Evolutionary conservation across 1,284 basidiomycete genomes (phyloP), one percentile per base, ranked within the genome.

Genomic region (Tilletiaria anomala): DNA sequence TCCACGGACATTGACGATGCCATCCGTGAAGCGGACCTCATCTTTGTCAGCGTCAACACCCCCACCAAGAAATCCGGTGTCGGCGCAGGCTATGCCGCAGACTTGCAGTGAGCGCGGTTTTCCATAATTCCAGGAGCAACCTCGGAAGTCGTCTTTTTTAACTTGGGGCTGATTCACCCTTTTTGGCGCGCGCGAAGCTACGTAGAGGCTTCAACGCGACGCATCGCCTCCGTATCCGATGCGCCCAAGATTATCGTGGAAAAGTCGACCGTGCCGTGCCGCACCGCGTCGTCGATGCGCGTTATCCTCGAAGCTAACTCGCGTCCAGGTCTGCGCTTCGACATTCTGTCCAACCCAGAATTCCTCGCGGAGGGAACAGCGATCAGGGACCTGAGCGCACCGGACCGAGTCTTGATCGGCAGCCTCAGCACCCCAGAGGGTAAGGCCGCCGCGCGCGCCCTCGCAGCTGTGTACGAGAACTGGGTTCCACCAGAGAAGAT

Each of bases 261-360:
- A 68, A 99, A 99, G 71, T 97, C 91, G 15, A 99, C 91, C 3
- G 91, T 99, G 20, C 91, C 91, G 26, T 96, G 89, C 73, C 80
- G 91, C 52, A 99, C 91, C 6, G 91, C 91, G 47, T 85, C 93
- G 69, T 91, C 88, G 19, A 99, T 97, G 91, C 83, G 89, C 60
- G 91, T 85, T 45, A 94, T 97, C 68, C 80, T 97, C 50, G 89
- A 96, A 70, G 86, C 91, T 58, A 97, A 97, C 76, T 89, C 87
- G 26, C 85, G 81, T 68, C 79, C 82, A 41, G 80, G 80, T 51
- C 82, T 82, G 70, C 78, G 78, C 48, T 99, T 99, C 68, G 88
- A 97, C 69, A 97, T 99, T 65, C 79, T 99, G 50, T 96, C 91
- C 64, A 99, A 97, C 74, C 93, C 91, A 48, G 89, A 99, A 70